phyloP scores from a whole-genome alignment of 108 stramenopile species.

The Ochromonas danica region DNA sequence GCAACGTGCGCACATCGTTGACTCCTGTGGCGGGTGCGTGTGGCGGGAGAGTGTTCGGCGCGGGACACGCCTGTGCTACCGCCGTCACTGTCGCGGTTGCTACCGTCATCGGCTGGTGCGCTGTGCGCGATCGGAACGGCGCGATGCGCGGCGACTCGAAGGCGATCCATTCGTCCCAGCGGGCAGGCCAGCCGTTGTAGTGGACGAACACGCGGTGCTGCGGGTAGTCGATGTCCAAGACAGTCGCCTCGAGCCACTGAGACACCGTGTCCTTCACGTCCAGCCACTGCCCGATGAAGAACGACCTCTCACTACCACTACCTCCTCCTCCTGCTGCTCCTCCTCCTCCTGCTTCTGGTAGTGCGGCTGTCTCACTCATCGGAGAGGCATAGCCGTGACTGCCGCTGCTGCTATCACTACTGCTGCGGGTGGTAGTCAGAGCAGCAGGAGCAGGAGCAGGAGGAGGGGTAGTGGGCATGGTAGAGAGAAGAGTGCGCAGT shows the following conservation, averaged over 20 bases:
- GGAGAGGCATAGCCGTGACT: background rate
- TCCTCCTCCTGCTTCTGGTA: conserved; percentile 25
- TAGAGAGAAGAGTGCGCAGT: conserved; percentile 72
- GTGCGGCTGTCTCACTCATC: background rate
- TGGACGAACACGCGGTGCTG: conserved; percentile 60
- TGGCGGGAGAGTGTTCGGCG: conserved; percentile 36
- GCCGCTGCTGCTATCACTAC: background rate
- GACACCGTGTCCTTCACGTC: conserved; percentile 91
- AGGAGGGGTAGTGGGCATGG: conserved; percentile 34
- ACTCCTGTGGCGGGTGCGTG: conserved; percentile 46
- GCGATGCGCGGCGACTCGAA: conserved; percentile 52
- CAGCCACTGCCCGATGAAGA: conserved; percentile 90
- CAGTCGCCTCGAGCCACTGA: conserved; percentile 92
- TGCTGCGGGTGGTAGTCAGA: too few species aligned
- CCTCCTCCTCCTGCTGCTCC: conserved; percentile 20
- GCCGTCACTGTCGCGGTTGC: background rate
- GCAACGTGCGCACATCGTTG: conserved; percentile 46
- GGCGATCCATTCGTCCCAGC: conserved; percentile 93
- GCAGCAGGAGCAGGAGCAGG: background rate
- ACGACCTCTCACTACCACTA: conserved; percentile 41
- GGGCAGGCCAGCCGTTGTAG: conserved; percentile 96
- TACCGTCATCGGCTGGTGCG: conserved; percentile 39
- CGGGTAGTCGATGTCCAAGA: conserved; percentile 75
- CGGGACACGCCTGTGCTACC: conserved; percentile 22
- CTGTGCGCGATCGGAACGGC: conserved; percentile 52